Evolutionary conservation across 257 asterid species (phyloP), one percentile per base, ranked within the genome.

Genomic region (Linaria vulgaris): DNA sequence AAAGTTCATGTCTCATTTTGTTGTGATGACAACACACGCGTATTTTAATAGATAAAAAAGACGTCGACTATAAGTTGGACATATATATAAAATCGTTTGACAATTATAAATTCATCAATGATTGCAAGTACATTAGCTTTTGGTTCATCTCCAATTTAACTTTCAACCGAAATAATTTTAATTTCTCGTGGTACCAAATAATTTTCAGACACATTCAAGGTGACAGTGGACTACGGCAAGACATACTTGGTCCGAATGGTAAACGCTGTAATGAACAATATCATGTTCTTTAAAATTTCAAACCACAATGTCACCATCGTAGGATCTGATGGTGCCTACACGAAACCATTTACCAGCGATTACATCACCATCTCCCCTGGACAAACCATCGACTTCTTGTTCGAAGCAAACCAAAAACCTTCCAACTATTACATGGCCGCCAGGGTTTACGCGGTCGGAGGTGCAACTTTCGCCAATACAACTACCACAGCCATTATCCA

Each of bases 401-500:
- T 86, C 0, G 70, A 61, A 61, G 86, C 96, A 4, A 70, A 81
- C 69, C 88, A 80, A 58, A 34, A 23, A 12, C 87, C 85, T 3
- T 60, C 68, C 22, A 82, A 55, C 31, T 83, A 85, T 43, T 85
- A 83, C 84, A 80, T 85, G 80, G 91, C 81, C 0, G 78, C 95
- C 0, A 63, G 61, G 38, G 86, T 47, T 20, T 88, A 85, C n/a
- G 70, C 69, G 13, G 27, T 57, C 5, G 77, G 56, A 1, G 77
- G 56, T 1, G 72, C 55, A 0, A 16, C 1, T 0, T 80, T 41
- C 51, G 81, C 78, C 57, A 73, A 64, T 75, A 78, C 86, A 9
- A 88, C 85, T 73, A 83, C 91, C 49, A 85, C 90, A 0, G 90
- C 83, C 9, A 57, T 74, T 24, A 0, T 88, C 19, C 61, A 76